Conservation (phyloP, 1,284 basidiomycete genomes). For the Agaricales sp. region DNA sequence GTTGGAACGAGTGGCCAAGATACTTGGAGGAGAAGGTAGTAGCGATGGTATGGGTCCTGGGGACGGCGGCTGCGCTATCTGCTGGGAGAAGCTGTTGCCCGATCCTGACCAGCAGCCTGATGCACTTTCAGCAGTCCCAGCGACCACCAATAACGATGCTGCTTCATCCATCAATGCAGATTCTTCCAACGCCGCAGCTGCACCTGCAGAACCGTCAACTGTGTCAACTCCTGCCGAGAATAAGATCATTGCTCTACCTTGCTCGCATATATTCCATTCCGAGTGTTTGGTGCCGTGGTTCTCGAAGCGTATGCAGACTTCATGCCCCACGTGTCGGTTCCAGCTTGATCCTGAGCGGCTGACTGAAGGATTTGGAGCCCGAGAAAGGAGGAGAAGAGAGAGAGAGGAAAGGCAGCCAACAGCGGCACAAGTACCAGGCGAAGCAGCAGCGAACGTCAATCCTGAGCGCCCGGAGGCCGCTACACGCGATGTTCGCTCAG, state of each 20-base stretch:
- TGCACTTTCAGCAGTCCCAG: conserved; percentile 11
- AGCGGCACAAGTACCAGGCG: neutral
- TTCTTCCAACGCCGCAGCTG: conserved; percentile 4
- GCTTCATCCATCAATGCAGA: conserved; percentile 13
- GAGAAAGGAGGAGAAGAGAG: conserved; percentile 12
- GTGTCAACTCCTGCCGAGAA: conserved; percentile 14
- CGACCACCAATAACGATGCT: conserved; percentile 11
- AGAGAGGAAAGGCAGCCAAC: neutral
- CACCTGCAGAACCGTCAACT: conserved; percentile 10
- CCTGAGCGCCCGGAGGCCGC: too few species aligned
- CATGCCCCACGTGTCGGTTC: conserved; percentile 72
- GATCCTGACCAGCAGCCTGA: conserved; percentile 17
- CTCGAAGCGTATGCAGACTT: conserved; percentile 61
- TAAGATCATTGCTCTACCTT: conserved; percentile 57
- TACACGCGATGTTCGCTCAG: too few species aligned
- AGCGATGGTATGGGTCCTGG: conserved; percentile 25
- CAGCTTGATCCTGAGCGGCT: conserved; percentile 69
- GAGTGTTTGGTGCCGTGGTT: conserved; percentile 73
- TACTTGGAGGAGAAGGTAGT: conserved; percentile 24
- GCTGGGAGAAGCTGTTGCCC: conserved; percentile 54
- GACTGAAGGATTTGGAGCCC: conserved; percentile 29
- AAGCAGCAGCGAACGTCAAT: too few species aligned
- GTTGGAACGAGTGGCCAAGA: conserved; percentile 46
- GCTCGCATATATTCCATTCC: conserved; percentile 70
- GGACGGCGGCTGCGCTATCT: conserved; percentile 56